These are phyloP conservation scores for Trifolium subterraneum DNA, from an alignment of 306 rosid genomes.

Conservation along the genomic window DNA sequence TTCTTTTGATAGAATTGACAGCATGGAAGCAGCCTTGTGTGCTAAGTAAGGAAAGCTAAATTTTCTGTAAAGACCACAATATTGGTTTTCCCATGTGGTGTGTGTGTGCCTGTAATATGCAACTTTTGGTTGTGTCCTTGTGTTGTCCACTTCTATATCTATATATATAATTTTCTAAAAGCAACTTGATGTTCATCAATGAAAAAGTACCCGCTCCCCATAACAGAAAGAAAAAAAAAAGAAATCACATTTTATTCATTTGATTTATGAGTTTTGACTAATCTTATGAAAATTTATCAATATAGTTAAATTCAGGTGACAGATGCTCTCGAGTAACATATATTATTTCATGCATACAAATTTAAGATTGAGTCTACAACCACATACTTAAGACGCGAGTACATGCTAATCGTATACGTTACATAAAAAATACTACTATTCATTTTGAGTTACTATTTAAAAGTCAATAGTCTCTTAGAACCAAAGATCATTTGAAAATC, in stretches of 20 bases:
- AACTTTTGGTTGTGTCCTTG: slow-evolving; percentile 34
- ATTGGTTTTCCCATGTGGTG: slow-evolving; percentile 47
- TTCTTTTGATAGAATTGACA: slow-evolving; percentile 64
- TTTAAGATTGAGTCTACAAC: not conserved
- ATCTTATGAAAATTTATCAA: not conserved
- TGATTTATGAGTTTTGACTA: slow-evolving; percentile 6
- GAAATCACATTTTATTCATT: slow-evolving; percentile 30
- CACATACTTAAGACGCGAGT: not conserved
- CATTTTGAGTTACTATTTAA: not conserved
- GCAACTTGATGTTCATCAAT: not conserved
- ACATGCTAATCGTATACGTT: too few species aligned
- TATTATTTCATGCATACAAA: not conserved
- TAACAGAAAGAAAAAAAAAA: not conserved
- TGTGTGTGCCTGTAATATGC: slow-evolving; percentile 27
- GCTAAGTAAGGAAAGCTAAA: slow-evolving; percentile 60
- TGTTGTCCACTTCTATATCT: slow-evolving; percentile 35
- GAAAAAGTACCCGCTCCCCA: slow-evolving; percentile 25
- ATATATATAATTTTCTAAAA: slow-evolving; percentile 9
- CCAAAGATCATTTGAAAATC: slow-evolving; percentile 7
- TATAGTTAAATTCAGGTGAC: too few species aligned
- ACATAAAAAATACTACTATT: not conserved
- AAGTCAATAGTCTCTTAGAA: not conserved
- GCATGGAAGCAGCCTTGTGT: slow-evolving; percentile 54
- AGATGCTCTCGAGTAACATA: too few species aligned
- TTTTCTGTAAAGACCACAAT: slow-evolving; percentile 37